These are phyloP conservation scores for Colletotrichum shisoi DNA, from an alignment of 2,329 filamentous ascomycete genomes.

Conservation along the genomic window DNA sequence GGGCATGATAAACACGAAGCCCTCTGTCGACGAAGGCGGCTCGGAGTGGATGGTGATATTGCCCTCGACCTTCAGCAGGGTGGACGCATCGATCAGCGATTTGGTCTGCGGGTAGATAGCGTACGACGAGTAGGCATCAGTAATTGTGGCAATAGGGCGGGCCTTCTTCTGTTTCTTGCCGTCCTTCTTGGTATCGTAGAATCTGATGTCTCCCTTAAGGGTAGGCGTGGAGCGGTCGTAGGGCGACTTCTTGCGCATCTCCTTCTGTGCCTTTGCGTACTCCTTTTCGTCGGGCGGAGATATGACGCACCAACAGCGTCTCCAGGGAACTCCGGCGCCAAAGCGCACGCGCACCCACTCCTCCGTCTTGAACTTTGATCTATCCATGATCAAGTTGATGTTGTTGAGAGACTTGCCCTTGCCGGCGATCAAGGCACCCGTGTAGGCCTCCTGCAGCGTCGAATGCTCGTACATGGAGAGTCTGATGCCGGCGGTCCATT, in stretches of 20 bases:
- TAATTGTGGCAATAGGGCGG: constrained; percentile 88
- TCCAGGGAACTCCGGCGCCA: constrained; percentile 94
- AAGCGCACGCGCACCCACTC: constrained; percentile 97
- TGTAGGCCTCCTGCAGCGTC: constrained; percentile 94
- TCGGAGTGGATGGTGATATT: constrained; percentile 85
- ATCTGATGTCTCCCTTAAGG: constrained; percentile 89
- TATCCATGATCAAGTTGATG: constrained; percentile 87
- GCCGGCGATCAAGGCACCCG: constrained; percentile 90
- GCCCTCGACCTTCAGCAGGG: constrained; percentile 91
- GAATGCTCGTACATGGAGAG: constrained; percentile 94
- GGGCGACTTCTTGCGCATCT: constrained; percentile 78
- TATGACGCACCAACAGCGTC: constrained; percentile 95
- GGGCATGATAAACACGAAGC: constrained; percentile 98
- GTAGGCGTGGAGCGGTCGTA: constrained; percentile 77
- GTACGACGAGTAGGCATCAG: constrained; percentile 89
- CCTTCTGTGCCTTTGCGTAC: constrained; percentile 81
- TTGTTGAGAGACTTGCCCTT: constrained; percentile 91
- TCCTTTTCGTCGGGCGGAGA: constrained; percentile 94
- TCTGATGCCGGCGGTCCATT: constrained; percentile 95
- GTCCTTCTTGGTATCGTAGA: constrained; percentile 81
- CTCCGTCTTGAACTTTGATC: constrained; percentile 77
- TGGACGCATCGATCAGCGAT: constrained; percentile 91
- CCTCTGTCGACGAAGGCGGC: constrained; percentile 80
- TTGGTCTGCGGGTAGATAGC: constrained; percentile 96
- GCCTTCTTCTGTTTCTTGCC: constrained; percentile 91